Evolutionary conservation across 495 filamentous ascomycete genomes (phyloP), one percentile per base, ranked within the genome.

Genomic region (Margaritispora aquatica): DNA sequence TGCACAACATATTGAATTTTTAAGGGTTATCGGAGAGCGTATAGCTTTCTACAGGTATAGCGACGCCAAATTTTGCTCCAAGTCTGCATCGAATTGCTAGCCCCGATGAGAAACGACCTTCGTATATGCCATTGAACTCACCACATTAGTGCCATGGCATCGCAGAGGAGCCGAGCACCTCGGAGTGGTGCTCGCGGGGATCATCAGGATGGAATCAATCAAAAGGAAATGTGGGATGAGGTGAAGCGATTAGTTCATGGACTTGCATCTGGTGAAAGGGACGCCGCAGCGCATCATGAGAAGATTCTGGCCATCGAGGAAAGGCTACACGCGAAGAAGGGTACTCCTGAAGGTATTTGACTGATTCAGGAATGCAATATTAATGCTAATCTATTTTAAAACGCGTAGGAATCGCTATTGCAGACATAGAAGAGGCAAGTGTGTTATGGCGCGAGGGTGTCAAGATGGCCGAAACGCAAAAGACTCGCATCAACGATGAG

Each of bases 391-490:
- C 17, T 7, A n/a, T n/a, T 44, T 44, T 44, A 17, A n/a, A 15
- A 44, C 29, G n/a, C 8, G 13, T 19, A 54, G 52, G 15, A n/a
- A 10, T 36, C 22, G n/a, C 31, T 36, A 22, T 41, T 10, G 2
- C 29, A 38, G 52, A 54, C 4, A 36, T 36, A 10, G 52, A 54
- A 2, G n/a, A 36, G 8, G 26, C 21, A 19, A 41, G 31, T 21
- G 21, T n/a, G 1, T 22, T 54, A 23, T 83, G 84, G 64, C 79
- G 87, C 26, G 84, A 87, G 61, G 81, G 83, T 57, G 72, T 86
- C 64, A 81, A 80, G 56, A 75, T 87, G 22, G 79, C 77, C 46
- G 85, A 89, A 59, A 81, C 87, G 46, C 79, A 85, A 58, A 74
- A 79, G 58, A 74, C 77, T 5, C 80, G 85, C 47, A 73, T 85